Evolutionary conservation across 1,284 basidiomycete species (phyloP), one percentile per base, ranked within the genome.

Genomic region (Cystobasidiaceae sp.): DNA sequence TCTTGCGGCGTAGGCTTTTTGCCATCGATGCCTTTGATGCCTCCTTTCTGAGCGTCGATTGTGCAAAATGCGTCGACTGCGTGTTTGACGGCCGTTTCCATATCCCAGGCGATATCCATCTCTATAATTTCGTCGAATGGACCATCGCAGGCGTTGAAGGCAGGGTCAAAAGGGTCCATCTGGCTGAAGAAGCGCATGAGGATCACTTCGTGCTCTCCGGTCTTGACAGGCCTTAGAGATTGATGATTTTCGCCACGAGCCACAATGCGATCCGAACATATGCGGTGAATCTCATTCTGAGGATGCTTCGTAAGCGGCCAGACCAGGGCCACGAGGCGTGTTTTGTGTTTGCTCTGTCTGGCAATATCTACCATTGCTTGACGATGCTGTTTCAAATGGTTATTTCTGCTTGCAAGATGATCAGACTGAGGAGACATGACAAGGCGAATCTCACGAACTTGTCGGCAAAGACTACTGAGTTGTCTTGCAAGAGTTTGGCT

Each of bases 381-480:
- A 17, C 92, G 89, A 72, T 94, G 93, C 75, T 87, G 84, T 15
- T 73, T 78, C 0, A 88, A 80, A 72, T 96, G 93, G 74, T 96
- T 97, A 77, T 96, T 94, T 72, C 91, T 93, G 69, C n/a, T n/a
- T n/a, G n/a, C n/a, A n/a, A n/a, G n/a, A n/a, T n/a, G n/a, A n/a
- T n/a, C n/a, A n/a, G n/a, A n/a, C n/a, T n/a, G n/a, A n/a, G n/a
- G n/a, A n/a, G n/a, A n/a, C n/a, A n/a, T n/a, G n/a, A n/a, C n/a
- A n/a, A n/a, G n/a, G n/a, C n/a, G n/a, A n/a, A n/a, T n/a, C n/a
- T n/a, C n/a, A n/a, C n/a, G n/a, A n/a, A 90, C 90, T 88, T 89
- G 77, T 96, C 93, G 19, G 92, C 91, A 67, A 89, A 89, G 9
- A 96, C 93, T 0, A 93, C 84, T 59, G 88, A 81, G 58, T 88